Evolutionary conservation across 768 basidiomycete genomes (phyloP).

Genomic region (Amanita phalloides): DNA sequence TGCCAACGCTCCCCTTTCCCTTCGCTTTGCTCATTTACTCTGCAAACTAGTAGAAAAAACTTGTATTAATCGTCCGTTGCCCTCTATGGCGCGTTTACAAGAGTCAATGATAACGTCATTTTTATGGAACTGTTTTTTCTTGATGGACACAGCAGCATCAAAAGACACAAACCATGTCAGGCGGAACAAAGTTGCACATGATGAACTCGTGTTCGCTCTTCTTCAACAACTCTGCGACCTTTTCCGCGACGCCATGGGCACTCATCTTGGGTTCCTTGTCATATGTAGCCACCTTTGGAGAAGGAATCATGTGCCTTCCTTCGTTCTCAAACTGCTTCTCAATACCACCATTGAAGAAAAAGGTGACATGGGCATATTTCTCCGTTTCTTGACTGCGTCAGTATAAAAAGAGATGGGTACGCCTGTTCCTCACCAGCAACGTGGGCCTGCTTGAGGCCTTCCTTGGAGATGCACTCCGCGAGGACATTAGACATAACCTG

Average conservation of each 20-base stretch:
- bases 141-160: conserved; percentile 55
- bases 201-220: conserved; percentile 70
- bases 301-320: conserved; percentile 80
- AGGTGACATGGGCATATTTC: conserved; percentile 95
- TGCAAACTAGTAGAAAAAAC: no score
- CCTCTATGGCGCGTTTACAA: conserved; percentile 70
- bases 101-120: conserved; percentile 60
- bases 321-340: conserved; percentile 85
- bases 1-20: no score
- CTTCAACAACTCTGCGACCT: conserved; percentile 80
- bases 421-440: conserved; percentile 34
- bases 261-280: conserved; percentile 89
- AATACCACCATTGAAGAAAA: conserved; percentile 96
- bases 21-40: no score
- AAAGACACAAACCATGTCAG: conserved; percentile 67
- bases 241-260: conserved; percentile 79
- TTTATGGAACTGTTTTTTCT: conserved; percentile 81
- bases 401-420: background rate
- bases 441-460: conserved; percentile 79
- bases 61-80: conserved; percentile 72
- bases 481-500: conserved; percentile 90
- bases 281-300: conserved; percentile 92
- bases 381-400: conserved; percentile 58
- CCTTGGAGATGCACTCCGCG: conserved; percentile 79
- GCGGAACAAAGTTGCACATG: conserved; percentile 98